Percentiles rank a stretch among this genome's conserved stretches.
These are phyloP conservation scores for Vaccinium darrowii DNA, from an alignment of 148 eudicot genomes.

Conservation along the genomic window DNA sequence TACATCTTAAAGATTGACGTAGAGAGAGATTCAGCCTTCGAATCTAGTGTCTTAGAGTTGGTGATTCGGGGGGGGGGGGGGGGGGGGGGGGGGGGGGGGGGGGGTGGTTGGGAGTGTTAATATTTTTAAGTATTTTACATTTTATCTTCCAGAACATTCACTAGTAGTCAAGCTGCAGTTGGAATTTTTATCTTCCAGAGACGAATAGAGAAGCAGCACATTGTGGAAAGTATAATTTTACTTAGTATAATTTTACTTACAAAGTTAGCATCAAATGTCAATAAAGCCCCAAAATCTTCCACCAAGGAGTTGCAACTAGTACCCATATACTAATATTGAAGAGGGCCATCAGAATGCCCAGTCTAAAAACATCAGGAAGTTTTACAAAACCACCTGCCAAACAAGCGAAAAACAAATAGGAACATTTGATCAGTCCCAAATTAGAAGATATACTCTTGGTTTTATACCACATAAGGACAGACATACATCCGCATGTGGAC, in stretches of 20 bases:
- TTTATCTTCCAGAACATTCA: background rate
- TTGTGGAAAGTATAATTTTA: too few relatives aligned
- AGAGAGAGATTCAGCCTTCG: background rate
- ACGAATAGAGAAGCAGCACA: background rate
- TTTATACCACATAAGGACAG: background rate
- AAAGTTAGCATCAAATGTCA: slow-evolving; percentile 15
- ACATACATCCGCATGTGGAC: background rate
- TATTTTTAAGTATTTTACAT: background rate
- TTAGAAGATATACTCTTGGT: background rate
- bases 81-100: too few relatives aligned
- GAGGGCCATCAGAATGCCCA: slow-evolving; percentile 41
- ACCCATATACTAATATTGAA: slow-evolving; percentile 37
- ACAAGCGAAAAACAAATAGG: background rate
- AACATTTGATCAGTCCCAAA: slow-evolving; percentile 1
- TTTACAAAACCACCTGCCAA: slow-evolving; percentile 43
- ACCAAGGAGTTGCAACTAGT: slow-evolving; percentile 41
- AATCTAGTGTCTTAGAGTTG: background rate
- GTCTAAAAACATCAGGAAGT: slow-evolving; percentile 36
- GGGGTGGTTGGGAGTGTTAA: too few relatives aligned
- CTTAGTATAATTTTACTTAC: slow-evolving; percentile 19
- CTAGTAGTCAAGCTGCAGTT: background rate
- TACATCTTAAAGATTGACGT: background rate
- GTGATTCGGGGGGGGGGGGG: background rate
- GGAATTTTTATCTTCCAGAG: background rate
- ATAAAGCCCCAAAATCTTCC: slow-evolving; percentile 51